These are phyloP conservation scores for Rhodotorula sp. DNA, from an alignment of 1,284 basidiomycete species.

Conservation along the genomic window DNA sequence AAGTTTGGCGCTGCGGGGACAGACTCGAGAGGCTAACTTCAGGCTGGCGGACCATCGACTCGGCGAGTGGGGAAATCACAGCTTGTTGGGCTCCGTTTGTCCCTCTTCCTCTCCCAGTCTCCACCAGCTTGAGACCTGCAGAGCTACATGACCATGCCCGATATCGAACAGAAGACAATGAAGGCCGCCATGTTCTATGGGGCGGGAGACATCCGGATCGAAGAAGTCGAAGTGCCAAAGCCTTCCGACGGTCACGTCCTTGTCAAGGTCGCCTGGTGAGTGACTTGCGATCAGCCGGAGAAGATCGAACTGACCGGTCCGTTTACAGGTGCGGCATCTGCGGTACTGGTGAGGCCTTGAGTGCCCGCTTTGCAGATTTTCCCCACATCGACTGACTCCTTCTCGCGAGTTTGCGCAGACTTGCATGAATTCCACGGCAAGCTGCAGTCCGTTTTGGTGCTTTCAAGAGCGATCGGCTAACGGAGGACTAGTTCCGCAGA, in stretches of 20 bases:
- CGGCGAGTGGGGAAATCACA: neutral
- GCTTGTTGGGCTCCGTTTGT: neutral
- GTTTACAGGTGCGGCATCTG: conserved; percentile 21
- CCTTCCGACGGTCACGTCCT: conserved; percentile 43
- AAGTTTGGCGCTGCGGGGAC: neutral
- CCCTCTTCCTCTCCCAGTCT: neutral
- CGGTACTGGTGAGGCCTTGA: conserved; percentile 18
- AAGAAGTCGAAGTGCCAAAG: conserved; percentile 46
- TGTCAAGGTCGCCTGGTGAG: conserved; percentile 47
- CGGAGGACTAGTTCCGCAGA: neutral
- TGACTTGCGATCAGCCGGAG: neutral
- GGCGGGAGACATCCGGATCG: conserved; percentile 48
- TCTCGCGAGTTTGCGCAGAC: conserved; percentile 31
- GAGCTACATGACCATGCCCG: neutral
- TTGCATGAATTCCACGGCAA: conserved; percentile 44
- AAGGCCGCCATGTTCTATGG: conserved; percentile 48
- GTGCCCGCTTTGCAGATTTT: too few species aligned
- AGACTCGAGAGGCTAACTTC: neutral
- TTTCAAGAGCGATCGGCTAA: fast-evolving
- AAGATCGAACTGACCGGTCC: neutral
- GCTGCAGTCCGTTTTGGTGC: neutral
- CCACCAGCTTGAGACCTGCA: neutral
- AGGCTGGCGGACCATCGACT: too few species aligned
- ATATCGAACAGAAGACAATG: conserved; percentile 3
- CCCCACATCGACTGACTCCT: neutral